Evolutionary conservation across 257 asterid species (phyloP).

Genomic region (Plectranthus barbatus): DNA sequence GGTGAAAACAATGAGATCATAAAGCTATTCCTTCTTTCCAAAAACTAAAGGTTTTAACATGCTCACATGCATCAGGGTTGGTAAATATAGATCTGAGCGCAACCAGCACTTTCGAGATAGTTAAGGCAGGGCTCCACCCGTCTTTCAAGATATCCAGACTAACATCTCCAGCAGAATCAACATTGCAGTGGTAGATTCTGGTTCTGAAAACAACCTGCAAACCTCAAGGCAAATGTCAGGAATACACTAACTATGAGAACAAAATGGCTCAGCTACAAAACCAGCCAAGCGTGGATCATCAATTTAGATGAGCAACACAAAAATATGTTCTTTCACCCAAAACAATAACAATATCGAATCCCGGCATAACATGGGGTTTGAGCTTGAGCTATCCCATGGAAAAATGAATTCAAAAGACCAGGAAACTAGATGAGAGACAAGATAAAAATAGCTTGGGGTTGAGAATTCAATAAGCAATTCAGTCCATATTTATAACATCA

Average conservation of each 20-base stretch:
- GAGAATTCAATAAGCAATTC: too few relatives aligned
- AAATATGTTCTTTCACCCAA: not conserved
- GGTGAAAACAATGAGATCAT: not conserved
- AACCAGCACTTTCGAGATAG: constrained; percentile 74
- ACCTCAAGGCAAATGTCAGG: constrained; percentile 37
- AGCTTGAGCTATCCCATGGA: not conserved
- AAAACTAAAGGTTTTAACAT: not conserved
- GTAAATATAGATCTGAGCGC: constrained; percentile 79
- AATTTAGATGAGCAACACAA: not conserved
- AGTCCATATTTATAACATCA: too few relatives aligned
- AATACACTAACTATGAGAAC: too few relatives aligned
- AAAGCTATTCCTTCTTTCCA: too few relatives aligned
- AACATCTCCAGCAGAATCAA: constrained; percentile 67
- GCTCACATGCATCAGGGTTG: constrained; percentile 69
- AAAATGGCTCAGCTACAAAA: not conserved
- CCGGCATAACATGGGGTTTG: not conserved
- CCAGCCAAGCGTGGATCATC: not conserved
- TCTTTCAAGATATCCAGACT: constrained; percentile 84
- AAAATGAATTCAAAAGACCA: not conserved
- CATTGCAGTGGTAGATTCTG: constrained; percentile 85
- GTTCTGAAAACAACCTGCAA: constrained; percentile 89
- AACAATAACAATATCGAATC: not conserved
- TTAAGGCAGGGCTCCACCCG: constrained; percentile 94
- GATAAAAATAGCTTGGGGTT: too few relatives aligned
- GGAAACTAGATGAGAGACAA: too few relatives aligned